Evolutionary conservation across 108 stramenopile species (phyloP).

Genomic region (Conticribra weissflogii): DNA sequence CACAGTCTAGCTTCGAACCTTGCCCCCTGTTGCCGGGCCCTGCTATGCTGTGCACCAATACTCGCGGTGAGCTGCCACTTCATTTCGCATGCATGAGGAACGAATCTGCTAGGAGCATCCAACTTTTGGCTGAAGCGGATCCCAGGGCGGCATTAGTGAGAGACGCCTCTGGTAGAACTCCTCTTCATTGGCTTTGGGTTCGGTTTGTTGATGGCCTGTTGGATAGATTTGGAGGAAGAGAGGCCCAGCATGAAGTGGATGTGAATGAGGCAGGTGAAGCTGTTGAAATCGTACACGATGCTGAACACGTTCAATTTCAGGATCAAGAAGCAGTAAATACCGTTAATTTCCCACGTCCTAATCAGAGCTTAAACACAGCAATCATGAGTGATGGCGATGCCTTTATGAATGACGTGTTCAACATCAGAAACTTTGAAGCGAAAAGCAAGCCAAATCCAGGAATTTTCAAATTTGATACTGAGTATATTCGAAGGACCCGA

Average conservation of each 20-base stretch:
- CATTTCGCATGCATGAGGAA: slow-evolving; percentile 84
- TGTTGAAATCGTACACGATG: too few relatives aligned
- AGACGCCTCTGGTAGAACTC: slow-evolving; percentile 74
- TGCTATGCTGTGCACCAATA: slow-evolving; percentile 62
- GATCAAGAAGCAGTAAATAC: slow-evolving; percentile 33
- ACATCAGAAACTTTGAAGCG: background rate
- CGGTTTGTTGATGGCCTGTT: slow-evolving; percentile 70
- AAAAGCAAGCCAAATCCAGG: slow-evolving; percentile 3
- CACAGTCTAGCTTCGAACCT: slow-evolving; percentile 2
- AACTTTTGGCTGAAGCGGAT: slow-evolving; percentile 60
- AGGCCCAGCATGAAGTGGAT: slow-evolving; percentile 22
- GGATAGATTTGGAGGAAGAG: slow-evolving; percentile 50
- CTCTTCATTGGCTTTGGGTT: slow-evolving; percentile 78
- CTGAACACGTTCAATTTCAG: too few relatives aligned
- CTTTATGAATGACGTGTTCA: slow-evolving; percentile 17
- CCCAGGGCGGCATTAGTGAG: slow-evolving; percentile 63
- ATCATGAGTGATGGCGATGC: slow-evolving; percentile 11
- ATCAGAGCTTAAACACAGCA: slow-evolving; percentile 5
- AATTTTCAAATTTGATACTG: slow-evolving; percentile 55
- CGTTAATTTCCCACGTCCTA: slow-evolving; percentile 16
- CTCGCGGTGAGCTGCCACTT: slow-evolving; percentile 74
- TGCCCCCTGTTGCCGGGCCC: slow-evolving; percentile 32
- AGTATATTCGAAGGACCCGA: slow-evolving; percentile 56
- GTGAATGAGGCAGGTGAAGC: slow-evolving; percentile 1
- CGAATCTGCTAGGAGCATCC: slow-evolving; percentile 66